phyloP scores from a whole-genome alignment of 1,284 basidiomycete genomes.

The Cryptococcus sp. region DNA sequence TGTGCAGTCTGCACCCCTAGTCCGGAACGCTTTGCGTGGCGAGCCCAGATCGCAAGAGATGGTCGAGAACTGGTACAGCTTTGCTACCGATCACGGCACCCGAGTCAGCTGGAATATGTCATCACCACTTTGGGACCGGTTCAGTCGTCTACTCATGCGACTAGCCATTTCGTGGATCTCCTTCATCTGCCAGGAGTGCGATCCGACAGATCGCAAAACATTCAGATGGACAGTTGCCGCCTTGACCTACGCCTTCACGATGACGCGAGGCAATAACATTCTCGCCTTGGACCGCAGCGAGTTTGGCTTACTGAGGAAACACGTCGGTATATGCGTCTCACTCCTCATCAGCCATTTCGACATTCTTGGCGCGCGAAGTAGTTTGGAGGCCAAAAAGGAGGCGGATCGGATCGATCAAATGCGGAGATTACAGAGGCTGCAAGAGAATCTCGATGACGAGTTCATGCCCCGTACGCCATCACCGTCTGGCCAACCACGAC shows the following conservation, averaged over 20 bases:
- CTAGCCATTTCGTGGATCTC: slow-evolving; percentile 96
- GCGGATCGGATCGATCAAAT: slow-evolving; percentile 78
- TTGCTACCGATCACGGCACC: slow-evolving; percentile 88
- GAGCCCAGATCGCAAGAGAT: slow-evolving; percentile 77
- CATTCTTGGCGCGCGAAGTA: slow-evolving; percentile 89
- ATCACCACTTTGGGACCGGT: slow-evolving; percentile 66
- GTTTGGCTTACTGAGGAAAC: slow-evolving; percentile 83
- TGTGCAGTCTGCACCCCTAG: slow-evolving; percentile 82
- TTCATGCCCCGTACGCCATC: slow-evolving; percentile 41
- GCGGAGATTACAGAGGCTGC: slow-evolving; percentile 63
- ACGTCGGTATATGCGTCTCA: slow-evolving; percentile 95
- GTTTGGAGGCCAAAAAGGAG: slow-evolving; percentile 81
- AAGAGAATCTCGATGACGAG: slow-evolving; percentile 56
- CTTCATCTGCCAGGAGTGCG: slow-evolving; percentile 98
- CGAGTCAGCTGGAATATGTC: slow-evolving; percentile 88
- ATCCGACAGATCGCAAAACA: slow-evolving; percentile 91
- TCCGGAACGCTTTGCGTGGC: slow-evolving; percentile 66
- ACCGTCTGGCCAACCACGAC: slow-evolving; percentile 29
- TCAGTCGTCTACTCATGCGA: slow-evolving; percentile 78
- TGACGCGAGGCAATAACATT: slow-evolving; percentile 88
- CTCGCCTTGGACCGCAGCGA: slow-evolving; percentile 84
- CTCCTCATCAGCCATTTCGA: slow-evolving; percentile 97
- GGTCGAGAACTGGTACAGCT: slow-evolving; percentile 92
- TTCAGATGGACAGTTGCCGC: slow-evolving; percentile 99
- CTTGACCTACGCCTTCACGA: slow-evolving; percentile 87